Base-by-base conservation (phyloP, 192 early-diverging fungal genomes). In the Chytriomyces hyalinus region DNA sequence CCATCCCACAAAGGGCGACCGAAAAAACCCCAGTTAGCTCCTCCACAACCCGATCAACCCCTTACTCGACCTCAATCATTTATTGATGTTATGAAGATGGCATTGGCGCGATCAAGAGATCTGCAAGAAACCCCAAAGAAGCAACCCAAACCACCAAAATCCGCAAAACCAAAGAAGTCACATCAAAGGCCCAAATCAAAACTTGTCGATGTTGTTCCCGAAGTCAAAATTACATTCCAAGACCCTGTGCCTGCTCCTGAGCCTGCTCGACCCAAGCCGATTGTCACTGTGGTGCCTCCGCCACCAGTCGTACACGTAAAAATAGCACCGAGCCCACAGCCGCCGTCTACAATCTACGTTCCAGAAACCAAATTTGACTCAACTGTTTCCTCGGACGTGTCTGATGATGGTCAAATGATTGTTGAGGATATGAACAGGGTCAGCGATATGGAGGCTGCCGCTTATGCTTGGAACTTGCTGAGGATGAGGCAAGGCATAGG, bases 381-480 rank as follows among this genome's bases (percentile, higher is more conserved):
- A 0, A 20, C 13, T 2, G 20, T 57, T 57, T 57, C 53, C 13
- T 57, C 53, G 20, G 53, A 57, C 15, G 3, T 57, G 1, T 57
- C 53, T 57, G 53, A 57, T 20, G 53, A 57, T 20, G 36, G 36
- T 36, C 36, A 36, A 36, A 70, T 49, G 49, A n/a, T 22, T 44
- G 53, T 73, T 0, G 71, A 73, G 20, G 71, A 73, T 73, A 61
- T 75, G 53, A 67, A 61, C 36, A 28, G 49, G 17, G 78, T 76
- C 28, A 69, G 75, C 26, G 61, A 69, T 46, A 36, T 13, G 24
- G 80, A 75, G 15, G 80, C 80, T 0, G 80, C 65, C 28, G 65
- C 73, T 6, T 84, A 81, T 76, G 61, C 80, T 6, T 84, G 83
- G 83, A 84, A 81, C 43, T 63, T 84, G 49, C 69, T 84, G n/a